phyloP scores from a whole-genome alignment of 1,284 basidiomycete species.

The Agroathelia rolfsii region DNA sequence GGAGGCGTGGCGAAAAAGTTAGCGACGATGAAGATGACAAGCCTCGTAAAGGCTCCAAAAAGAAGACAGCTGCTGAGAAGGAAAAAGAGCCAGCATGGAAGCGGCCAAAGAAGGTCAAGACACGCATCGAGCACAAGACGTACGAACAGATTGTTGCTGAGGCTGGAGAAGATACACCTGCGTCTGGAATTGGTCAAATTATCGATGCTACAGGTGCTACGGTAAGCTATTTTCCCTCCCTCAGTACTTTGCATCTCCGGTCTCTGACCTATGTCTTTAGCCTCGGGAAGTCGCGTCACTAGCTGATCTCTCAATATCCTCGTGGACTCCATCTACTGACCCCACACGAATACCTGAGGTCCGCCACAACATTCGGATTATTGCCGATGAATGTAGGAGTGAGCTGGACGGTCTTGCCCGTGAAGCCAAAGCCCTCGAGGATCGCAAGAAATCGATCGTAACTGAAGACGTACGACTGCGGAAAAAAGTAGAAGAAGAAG shows the following conservation, averaged over 20 bases:
- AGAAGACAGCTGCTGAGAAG: slow-evolving; percentile 40
- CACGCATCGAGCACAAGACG: slow-evolving; percentile 83
- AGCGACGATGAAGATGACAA: slow-evolving; percentile 68
- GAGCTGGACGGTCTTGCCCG: slow-evolving; percentile 82
- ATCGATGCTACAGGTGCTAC: slow-evolving; percentile 92
- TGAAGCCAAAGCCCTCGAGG: slow-evolving; percentile 79
- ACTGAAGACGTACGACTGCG: slow-evolving; percentile 63
- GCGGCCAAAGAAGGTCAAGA: slow-evolving; percentile 76
- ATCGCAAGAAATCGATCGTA: slow-evolving; percentile 65
- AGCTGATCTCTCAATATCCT: slow-evolving; percentile 66
- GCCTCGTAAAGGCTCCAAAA: slow-evolving; percentile 35
- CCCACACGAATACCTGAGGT: slow-evolving; percentile 87
- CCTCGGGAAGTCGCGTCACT: slow-evolving; percentile 76
- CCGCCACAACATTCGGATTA: slow-evolving; percentile 86
- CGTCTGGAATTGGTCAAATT: slow-evolving; percentile 72
- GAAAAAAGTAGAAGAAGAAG: slow-evolving; percentile 63
- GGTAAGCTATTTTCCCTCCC: slow-evolving; percentile 41
- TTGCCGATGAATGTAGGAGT: slow-evolving; percentile 71
- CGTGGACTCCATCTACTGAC: slow-evolving; percentile 81
- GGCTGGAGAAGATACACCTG: slow-evolving; percentile 49
- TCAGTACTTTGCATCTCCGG: slow-evolving; percentile 5
- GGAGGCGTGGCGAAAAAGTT: slow-evolving; percentile 59
- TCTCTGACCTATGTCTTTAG: slow-evolving; percentile 27
- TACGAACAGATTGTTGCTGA: slow-evolving; percentile 92
- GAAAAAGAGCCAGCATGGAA: slow-evolving; percentile 71